Evolutionary conservation across 116 monocot species (phyloP).

Genomic region (Dioscorea cayenensis): DNA sequence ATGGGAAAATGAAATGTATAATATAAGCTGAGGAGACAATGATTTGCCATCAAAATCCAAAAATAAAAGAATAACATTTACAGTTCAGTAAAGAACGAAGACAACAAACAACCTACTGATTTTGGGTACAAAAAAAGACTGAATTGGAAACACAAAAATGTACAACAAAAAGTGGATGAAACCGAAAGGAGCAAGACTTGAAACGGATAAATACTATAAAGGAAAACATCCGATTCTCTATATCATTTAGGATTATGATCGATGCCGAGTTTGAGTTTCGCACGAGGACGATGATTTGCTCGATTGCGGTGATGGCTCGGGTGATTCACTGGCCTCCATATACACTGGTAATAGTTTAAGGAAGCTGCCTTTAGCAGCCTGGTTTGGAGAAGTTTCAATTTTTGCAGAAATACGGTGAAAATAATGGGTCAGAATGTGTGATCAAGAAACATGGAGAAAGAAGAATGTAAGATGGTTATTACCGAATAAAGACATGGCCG

Average conservation of each 20-base stretch:
- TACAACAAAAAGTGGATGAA: too few relatives aligned
- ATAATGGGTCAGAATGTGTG: not conserved
- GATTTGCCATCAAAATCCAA: too few relatives aligned
- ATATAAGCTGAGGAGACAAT: too few relatives aligned
- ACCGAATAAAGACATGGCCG: slow-evolving; percentile 94
- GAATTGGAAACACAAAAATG: too few relatives aligned
- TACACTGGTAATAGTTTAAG: slow-evolving; percentile 28
- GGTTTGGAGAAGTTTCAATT: slow-evolving; percentile 23
- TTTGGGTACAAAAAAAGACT: too few relatives aligned
- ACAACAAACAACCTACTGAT: too few relatives aligned
- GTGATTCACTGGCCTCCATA: slow-evolving; percentile 29
- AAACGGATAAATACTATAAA: too few relatives aligned
- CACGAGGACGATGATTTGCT: not conserved
- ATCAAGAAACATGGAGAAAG: not conserved
- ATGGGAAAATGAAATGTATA: too few relatives aligned
- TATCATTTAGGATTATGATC: not conserved
- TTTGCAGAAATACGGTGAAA: slow-evolving; percentile 11
- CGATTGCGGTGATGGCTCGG: not conserved
- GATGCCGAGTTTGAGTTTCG: not conserved
- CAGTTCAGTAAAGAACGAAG: too few relatives aligned
- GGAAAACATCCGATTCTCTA: not conserved
- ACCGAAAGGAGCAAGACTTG: too few relatives aligned
- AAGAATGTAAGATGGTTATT: not conserved
- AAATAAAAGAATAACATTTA: too few relatives aligned
- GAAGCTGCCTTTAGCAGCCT: slow-evolving; percentile 23